These are phyloP conservation scores for Fusarium bulbicola DNA, from an alignment of 2,329 filamentous ascomycete species.

Conservation along the genomic window DNA sequence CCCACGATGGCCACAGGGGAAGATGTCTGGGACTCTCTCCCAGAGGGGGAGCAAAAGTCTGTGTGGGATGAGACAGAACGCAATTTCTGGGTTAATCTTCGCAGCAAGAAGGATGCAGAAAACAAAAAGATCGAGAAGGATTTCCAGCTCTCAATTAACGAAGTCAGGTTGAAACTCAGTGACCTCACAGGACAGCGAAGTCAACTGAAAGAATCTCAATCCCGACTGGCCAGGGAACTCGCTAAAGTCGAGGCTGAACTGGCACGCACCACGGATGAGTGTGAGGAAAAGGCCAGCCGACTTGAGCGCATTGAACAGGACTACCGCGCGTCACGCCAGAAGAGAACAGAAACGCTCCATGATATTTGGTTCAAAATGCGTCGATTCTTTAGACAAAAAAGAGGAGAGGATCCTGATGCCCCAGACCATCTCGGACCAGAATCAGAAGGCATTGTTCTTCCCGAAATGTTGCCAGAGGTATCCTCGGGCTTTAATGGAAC, in stretches of 20 bases:
- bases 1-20: conserved; percentile 36
- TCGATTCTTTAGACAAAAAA: conserved; percentile 47
- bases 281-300: conserved; percentile 47
- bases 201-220: conserved; percentile 43
- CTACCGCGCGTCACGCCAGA: conserved; percentile 43
- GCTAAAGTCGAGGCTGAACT: conserved; percentile 52
- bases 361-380: conserved; percentile 46
- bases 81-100: conserved; percentile 48
- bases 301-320: conserved; percentile 47
- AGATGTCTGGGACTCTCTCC: conserved; percentile 45
- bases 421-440: conserved; percentile 27
- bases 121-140: conserved; percentile 39
- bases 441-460: conserved; percentile 20
- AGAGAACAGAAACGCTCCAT: conserved; percentile 42
- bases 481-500: conserved; percentile 18
- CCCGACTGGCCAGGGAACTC: conserved; percentile 44
- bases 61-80: conserved; percentile 50
- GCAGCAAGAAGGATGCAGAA: conserved; percentile 35
- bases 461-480: conserved; percentile 15
- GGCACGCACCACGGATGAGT: conserved; percentile 42
- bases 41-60: conserved; percentile 44
- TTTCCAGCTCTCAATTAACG: conserved; percentile 39
- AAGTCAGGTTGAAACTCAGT: conserved; percentile 43
- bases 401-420: conserved; percentile 35
- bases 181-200: conserved; percentile 42